Percentiles rank a stretch among this genome's conserved stretches.
These are phyloP conservation scores for Codiaeum variegatum DNA, from an alignment of 441 rosid genomes.

Conservation along the genomic window DNA sequence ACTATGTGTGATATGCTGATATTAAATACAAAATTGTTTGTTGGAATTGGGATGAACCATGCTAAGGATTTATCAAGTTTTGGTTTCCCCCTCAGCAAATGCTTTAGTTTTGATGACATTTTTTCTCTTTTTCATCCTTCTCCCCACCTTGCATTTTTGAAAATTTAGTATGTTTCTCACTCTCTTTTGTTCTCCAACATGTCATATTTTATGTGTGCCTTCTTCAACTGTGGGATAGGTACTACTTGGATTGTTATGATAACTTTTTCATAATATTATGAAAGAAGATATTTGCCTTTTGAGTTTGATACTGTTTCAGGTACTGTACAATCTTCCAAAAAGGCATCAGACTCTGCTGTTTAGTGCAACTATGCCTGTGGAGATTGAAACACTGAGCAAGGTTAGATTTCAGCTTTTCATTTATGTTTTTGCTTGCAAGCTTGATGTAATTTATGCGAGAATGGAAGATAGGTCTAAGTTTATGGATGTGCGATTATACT, in stretches of 20 bases:
- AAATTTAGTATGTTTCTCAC: neutral
- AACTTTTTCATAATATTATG: neutral
- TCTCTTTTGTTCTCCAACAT: neutral
- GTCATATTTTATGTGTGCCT: neutral
- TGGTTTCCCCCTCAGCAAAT: neutral
- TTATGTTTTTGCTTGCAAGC: neutral
- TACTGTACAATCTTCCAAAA: conserved; percentile 69
- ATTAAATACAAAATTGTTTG: neutral
- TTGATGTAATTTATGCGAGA: neutral
- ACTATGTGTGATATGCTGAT: neutral
- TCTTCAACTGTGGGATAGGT: neutral
- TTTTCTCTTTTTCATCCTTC: neutral
- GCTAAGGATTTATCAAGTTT: neutral
- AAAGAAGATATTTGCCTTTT: neutral
- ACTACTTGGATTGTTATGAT: neutral
- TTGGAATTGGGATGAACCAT: neutral
- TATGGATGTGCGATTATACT: too few species aligned
- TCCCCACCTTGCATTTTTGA: neutral
- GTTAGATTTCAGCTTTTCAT: conserved; percentile 26
- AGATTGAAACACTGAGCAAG: conserved; percentile 71
- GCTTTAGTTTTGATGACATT: neutral
- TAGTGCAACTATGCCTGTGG: conserved; percentile 91
- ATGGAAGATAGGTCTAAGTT: neutral
- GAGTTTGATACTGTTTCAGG: conserved; percentile 24
- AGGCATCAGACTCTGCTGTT: conserved; percentile 84